These are phyloP conservation scores for Capsicum chinense DNA, from an alignment of 257 asterid species.

Conservation along the genomic window DNA sequence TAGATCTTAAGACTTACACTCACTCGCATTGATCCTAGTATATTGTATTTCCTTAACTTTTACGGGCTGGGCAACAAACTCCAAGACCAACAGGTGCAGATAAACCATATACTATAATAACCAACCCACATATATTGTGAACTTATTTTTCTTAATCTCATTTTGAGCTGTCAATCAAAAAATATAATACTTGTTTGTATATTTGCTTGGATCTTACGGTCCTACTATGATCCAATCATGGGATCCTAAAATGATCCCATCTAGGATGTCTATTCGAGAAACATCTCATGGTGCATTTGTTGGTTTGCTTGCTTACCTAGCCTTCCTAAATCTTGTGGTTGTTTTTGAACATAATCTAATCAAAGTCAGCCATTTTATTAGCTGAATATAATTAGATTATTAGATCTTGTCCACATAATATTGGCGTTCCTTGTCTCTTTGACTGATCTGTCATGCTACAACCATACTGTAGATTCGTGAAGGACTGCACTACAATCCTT, in stretches of 20 bases:
- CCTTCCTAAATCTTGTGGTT: background rate
- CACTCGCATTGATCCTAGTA: background rate
- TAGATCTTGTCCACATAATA: background rate
- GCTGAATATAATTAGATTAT: slow-evolving; percentile 2
- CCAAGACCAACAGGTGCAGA: background rate
- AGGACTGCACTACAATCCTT: slow-evolving; percentile 75
- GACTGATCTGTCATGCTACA: slow-evolving; percentile 17
- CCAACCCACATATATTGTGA: background rate
- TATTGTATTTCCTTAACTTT: background rate
- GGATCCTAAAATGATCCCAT: background rate
- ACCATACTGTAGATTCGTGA: slow-evolving; percentile 57
- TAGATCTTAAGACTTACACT: background rate
- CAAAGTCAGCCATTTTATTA: background rate
- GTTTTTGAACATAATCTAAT: background rate
- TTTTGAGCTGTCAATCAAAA: background rate
- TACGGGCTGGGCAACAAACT: background rate
- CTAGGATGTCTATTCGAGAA: slow-evolving; percentile 4
- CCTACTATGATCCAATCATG: slow-evolving; percentile 2
- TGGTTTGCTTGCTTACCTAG: background rate
- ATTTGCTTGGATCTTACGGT: background rate
- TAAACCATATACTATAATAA: background rate
- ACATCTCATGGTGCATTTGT: background rate
- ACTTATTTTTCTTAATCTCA: background rate
- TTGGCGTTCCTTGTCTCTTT: background rate
- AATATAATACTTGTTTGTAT: background rate